Evolutionary conservation across 257 asterid genomes (phyloP), one percentile per base, ranked within the genome.

Genomic region (Nicotiana otophora): DNA sequence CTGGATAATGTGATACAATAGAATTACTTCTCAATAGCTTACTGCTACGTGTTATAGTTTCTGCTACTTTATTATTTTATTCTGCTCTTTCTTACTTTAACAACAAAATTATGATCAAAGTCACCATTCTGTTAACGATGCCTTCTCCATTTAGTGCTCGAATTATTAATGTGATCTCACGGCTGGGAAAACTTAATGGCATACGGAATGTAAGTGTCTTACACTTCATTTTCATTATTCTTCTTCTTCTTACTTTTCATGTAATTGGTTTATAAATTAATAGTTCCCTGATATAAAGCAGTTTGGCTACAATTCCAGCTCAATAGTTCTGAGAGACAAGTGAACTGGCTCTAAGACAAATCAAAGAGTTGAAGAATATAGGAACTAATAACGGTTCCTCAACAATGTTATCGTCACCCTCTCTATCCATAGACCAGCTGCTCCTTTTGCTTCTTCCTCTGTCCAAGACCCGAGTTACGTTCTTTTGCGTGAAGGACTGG

Each of bases 381-480:
- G 53, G 34, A 83, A 48, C 62, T 36, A 72, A 31, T 78, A 75
- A 78, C 31, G 84, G 34, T 7, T 81, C 79, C 7, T 82, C 87
- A 55, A 72, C 81, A 53, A 36, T 86, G 3, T 87, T 86, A 64
- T 33, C 94, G 34, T 95, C 98, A 58, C 99, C 95, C 23, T 95
- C 87, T 88, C 84, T 93, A 85, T 92, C 99, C 9, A 93, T 92
- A 81, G 98, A 95, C 99, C 99, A 51, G 98, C 98, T 78, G 92
- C 93, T 33, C 95, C 97, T 42, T 88, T 91, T 81, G 75, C 93
- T 77, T 89, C 83, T 86, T 89, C 97, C 83, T 92, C 98, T 69
- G 87, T 92, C 19, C 16, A 17, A 5, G 55, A 82, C 84, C 78
- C 26, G 82, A 91, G 97, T 88, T 90, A 83, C 66, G 83, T 91